Percentiles rank a stretch among this genome's conserved stretches.
phyloP scores from a whole-genome alignment of 306 rosid genomes.

The Morella rubra region DNA sequence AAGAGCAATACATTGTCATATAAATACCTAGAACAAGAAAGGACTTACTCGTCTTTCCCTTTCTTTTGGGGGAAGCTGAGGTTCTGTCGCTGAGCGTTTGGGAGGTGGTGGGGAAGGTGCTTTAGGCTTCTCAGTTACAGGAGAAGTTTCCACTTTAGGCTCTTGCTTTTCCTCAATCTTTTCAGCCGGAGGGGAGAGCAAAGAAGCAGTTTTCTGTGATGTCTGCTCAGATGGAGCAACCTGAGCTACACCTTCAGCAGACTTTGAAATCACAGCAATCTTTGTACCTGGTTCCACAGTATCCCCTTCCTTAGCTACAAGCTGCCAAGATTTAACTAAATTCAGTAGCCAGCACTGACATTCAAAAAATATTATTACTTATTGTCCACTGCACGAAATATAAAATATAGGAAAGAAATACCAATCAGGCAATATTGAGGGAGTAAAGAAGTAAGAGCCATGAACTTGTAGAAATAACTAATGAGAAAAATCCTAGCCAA shows the following conservation, averaged over 20 bases:
- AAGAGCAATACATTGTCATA: background rate
- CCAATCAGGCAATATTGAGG: too few relatives aligned
- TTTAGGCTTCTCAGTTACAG: conserved; percentile 46
- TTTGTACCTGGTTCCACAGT: conserved; percentile 82
- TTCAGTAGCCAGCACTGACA: conserved; percentile 16
- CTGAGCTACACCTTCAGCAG: conserved; percentile 70
- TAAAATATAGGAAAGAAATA: too few relatives aligned
- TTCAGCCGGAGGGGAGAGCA: conserved; percentile 37
- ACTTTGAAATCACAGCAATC: conserved; percentile 80
- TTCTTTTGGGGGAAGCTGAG: conserved; percentile 82
- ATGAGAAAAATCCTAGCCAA: conserved; percentile 3
- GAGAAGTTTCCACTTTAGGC: conserved; percentile 49
- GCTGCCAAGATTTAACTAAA: conserved; percentile 38
- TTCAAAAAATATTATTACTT: background rate
- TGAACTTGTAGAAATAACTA: background rate
- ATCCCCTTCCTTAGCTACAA: conserved; percentile 82
- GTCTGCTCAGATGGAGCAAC: conserved; percentile 65
- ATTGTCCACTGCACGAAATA: too few relatives aligned
- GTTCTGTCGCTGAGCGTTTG: conserved; percentile 62
- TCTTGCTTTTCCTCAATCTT: conserved; percentile 51
- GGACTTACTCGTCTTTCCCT: conserved; percentile 74
- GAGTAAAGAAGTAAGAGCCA: background rate
- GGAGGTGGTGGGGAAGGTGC: conserved; percentile 41
- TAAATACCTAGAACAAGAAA: background rate
- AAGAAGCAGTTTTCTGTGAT: conserved; percentile 47